Conservation (phyloP, 2,329 filamentous ascomycete species). For the Colletotrichum filicis region DNA sequence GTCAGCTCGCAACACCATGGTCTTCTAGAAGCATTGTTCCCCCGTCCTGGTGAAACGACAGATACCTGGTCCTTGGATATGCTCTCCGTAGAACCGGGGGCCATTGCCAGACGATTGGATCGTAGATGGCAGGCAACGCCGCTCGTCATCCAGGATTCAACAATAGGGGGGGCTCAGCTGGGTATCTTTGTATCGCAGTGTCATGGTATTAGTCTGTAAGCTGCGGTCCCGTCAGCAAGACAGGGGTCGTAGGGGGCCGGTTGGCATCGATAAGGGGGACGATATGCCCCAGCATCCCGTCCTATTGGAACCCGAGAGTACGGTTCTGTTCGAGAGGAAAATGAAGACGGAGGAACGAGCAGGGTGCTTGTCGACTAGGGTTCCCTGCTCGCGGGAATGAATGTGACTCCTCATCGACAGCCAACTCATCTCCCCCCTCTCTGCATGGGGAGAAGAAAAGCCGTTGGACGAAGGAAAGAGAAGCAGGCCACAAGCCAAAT, state of each 20-base stretch:
- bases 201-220: not conserved
- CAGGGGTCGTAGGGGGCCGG: constrained; percentile 6
- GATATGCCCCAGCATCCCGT: constrained; percentile 29
- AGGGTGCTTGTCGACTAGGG: constrained; percentile 20
- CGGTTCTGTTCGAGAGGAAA: constrained; percentile 30
- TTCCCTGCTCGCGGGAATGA: constrained; percentile 23
- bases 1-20: constrained; percentile 12
- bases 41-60: constrained; percentile 18
- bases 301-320: constrained; percentile 27
- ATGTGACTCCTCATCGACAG: constrained; percentile 33
- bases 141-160: constrained; percentile 3
- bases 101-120: not conserved
- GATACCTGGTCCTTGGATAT: constrained; percentile 14
- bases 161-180: not conserved
- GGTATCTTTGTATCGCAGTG: constrained; percentile 20
- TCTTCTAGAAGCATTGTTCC: constrained; percentile 34
- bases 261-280: not conserved
- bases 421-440: constrained; percentile 33
- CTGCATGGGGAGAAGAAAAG: constrained; percentile 14
- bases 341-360: constrained; percentile 32
- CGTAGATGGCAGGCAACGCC: constrained; percentile 20
- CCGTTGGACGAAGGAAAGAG: constrained; percentile 1
- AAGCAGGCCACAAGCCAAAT: constrained; percentile 8
- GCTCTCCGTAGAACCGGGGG: constrained; percentile 1
- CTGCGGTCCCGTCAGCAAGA: not conserved